A percentile compares a stretch with the other conserved stretches of the same genome.
Evolutionary conservation across 345 rosid genomes (phyloP).

Genomic region (Trapa bicornis): DNA sequence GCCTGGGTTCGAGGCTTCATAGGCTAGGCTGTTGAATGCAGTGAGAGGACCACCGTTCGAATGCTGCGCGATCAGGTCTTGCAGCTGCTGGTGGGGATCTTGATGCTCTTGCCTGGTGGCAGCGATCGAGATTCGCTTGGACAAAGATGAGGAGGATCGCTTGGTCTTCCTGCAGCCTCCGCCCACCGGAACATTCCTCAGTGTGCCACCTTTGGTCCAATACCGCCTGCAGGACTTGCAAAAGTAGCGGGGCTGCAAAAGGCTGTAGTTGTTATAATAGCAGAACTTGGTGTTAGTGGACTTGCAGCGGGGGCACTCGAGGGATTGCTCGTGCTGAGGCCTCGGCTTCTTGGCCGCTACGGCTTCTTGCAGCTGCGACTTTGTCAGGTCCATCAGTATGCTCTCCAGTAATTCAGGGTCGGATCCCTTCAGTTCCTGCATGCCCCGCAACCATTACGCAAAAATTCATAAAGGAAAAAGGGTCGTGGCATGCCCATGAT

Average conservation of each 20-base stretch:
- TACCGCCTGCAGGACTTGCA: conserved; percentile 97
- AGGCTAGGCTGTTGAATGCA: background rate
- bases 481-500: background rate
- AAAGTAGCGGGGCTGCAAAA: conserved; percentile 88
- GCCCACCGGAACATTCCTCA: conserved; percentile 90
- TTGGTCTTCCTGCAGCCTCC: conserved; percentile 96
- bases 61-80: background rate
- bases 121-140: conserved; percentile 6
- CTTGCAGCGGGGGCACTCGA: conserved; percentile 93
- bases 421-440: conserved; percentile 13
- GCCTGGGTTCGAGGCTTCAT: background rate
- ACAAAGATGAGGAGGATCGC: conserved; percentile 31
- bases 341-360: conserved; percentile 36
- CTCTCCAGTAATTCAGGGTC: conserved; percentile 9
- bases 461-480: background rate
- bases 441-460: background rate
- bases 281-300: conserved; percentile 92
- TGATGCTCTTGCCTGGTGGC: conserved; percentile 1
- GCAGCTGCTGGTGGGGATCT: background rate
- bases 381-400: conserved; percentile 6
- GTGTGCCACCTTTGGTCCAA: conserved; percentile 97
- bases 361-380: conserved; percentile 6
- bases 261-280: conserved; percentile 96
- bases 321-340: conserved; percentile 61
- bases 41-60: background rate